A percentile compares a stretch with the other conserved stretches of the same genome.
These are phyloP conservation scores for Lithocarpus polystachyus DNA, from an alignment of 306 rosid species.

Conservation along the genomic window DNA sequence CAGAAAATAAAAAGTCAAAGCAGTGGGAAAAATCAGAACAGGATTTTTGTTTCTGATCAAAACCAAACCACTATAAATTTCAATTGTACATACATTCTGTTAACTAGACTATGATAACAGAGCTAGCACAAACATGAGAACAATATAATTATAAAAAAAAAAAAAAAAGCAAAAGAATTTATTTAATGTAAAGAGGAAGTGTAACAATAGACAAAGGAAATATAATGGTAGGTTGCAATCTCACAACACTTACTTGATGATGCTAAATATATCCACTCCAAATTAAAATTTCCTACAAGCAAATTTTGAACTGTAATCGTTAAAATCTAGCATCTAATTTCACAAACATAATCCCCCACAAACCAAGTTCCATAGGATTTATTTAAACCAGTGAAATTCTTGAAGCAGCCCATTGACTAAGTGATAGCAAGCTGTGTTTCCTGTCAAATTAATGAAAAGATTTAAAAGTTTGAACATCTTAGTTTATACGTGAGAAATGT, in stretches of 20 bases:
- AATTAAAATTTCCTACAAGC: not conserved
- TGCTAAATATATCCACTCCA: not conserved
- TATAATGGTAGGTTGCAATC: not conserved
- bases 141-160: too few species aligned
- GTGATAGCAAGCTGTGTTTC: conserved; percentile 59
- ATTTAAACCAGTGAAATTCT: conserved; percentile 88
- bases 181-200: conserved; percentile 64
- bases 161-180: conserved; percentile 26
- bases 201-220: conserved; percentile 45
- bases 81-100: conserved; percentile 71
- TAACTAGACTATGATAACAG: too few species aligned
- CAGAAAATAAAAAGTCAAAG: too few species aligned
- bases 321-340: conserved; percentile 45
- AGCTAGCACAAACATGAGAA: too few species aligned
- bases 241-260: not conserved
- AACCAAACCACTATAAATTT: not conserved
- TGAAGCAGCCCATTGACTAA: conserved; percentile 63
- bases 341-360: conserved; percentile 73
- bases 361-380: conserved; percentile 81
- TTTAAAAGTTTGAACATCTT: not conserved
- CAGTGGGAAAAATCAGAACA: conserved; percentile 10
- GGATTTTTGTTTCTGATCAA: not conserved
- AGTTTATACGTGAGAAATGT: too few species aligned
- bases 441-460: conserved; percentile 34
- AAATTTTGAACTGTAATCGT: not conserved